phyloP scores from a whole-genome alignment of 2,329 filamentous ascomycete species.

The Raffaelea deltoideospora region DNA sequence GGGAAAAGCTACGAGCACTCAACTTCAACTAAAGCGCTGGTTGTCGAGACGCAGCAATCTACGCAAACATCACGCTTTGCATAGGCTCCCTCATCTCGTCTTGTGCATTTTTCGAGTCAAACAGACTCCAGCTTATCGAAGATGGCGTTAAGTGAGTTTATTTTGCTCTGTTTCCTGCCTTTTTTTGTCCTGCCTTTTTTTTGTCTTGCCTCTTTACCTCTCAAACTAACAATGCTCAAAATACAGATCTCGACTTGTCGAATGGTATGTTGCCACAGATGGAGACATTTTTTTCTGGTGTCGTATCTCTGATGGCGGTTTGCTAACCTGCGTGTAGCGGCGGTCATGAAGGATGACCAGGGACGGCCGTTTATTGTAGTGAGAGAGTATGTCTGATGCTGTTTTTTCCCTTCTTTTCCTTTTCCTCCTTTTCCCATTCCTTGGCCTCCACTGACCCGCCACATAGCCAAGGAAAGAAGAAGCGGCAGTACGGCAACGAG shows the following conservation, averaged over 20 bases:
- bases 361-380: slow-evolving; percentile 96
- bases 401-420: background rate
- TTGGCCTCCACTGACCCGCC: background rate
- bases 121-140: slow-evolving; percentile 15
- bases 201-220: background rate
- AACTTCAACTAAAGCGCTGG: too few species aligned
- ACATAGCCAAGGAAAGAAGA: slow-evolving; percentile 85
- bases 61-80: too few species aligned
- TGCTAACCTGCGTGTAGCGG: slow-evolving; percentile 26
- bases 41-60: too few species aligned
- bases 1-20: too few species aligned
- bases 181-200: background rate
- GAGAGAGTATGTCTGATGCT: slow-evolving; percentile 76
- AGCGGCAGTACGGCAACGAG: slow-evolving; percentile 89
- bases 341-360: slow-evolving; percentile 90
- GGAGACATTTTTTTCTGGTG: background rate
- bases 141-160: slow-evolving; percentile 44
- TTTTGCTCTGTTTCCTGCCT: background rate
- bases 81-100: too few species aligned
- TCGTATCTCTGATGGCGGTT: slow-evolving; percentile 9
- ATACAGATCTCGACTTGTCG: slow-evolving; percentile 62
- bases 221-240: slow-evolving; percentile 4
- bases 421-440: slow-evolving; percentile 1
- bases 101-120: too few species aligned
- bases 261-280: slow-evolving; percentile 44